phyloP scores from a whole-genome alignment of 305 asterid genomes.

The Euphrasia arctica region DNA sequence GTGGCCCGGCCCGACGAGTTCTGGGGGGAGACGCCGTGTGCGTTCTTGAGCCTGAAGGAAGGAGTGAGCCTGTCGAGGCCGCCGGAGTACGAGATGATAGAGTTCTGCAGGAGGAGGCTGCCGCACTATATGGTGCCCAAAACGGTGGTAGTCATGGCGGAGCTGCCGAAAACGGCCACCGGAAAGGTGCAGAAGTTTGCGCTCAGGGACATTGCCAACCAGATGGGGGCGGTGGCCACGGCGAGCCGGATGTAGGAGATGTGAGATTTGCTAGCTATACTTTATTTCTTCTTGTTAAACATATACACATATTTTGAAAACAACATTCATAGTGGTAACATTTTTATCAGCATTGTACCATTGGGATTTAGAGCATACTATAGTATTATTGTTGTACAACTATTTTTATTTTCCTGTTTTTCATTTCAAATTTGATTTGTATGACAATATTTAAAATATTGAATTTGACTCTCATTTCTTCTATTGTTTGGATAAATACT shows the following conservation, averaged over 20 bases:
- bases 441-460: too few species aligned
- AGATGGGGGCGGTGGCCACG: constrained; percentile 43
- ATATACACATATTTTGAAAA: too few species aligned
- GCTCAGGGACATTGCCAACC: constrained; percentile 44
- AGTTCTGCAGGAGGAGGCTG: constrained; percentile 52
- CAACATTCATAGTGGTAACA: too few species aligned
- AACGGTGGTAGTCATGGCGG: constrained; percentile 59
- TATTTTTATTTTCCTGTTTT: too few species aligned
- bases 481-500: too few species aligned
- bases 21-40: constrained; percentile 80
- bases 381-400: too few species aligned
- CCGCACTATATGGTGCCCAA: constrained; percentile 75
- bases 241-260: constrained; percentile 35
- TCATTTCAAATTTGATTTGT: too few species aligned
- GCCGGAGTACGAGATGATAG: constrained; percentile 45
- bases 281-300: too few species aligned
- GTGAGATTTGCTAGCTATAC: neutral
- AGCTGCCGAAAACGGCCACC: constrained; percentile 65
- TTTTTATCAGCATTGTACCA: too few species aligned
- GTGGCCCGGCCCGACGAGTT: constrained; percentile 65
- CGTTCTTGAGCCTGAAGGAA: constrained; percentile 50
- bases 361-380: too few species aligned
- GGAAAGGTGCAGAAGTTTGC: constrained; percentile 59
- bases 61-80: constrained; percentile 32
- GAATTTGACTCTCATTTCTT: too few species aligned